A percentile compares a stretch with the other conserved stretches of the same genome.
Evolutionary conservation across 2,329 filamentous ascomycete species (phyloP).

Genomic region (Leptographium lundbergii): DNA sequence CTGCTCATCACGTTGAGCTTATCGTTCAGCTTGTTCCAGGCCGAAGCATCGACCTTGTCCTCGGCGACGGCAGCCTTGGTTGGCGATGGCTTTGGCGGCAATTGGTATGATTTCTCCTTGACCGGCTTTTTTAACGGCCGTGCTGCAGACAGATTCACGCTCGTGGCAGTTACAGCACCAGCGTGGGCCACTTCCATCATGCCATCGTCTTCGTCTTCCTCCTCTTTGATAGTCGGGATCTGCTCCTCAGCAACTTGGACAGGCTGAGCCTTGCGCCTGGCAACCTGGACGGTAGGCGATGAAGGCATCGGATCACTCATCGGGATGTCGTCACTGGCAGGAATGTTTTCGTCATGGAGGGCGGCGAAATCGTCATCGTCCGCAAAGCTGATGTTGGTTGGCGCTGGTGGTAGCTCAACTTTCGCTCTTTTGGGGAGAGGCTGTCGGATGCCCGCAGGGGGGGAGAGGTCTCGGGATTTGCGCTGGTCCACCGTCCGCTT

Average conservation of each 20-base stretch:
- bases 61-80: conserved; percentile 24
- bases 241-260: not conserved
- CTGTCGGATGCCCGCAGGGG: conserved; percentile 43
- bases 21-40: conserved; percentile 79
- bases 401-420: conserved; percentile 34
- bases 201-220: conserved; percentile 53
- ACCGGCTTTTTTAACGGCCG: conserved; percentile 64
- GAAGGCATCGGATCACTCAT: conserved; percentile 80
- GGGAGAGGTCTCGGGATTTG: conserved; percentile 65
- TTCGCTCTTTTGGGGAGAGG: conserved; percentile 45
- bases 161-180: conserved; percentile 53
- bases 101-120: conserved; percentile 50
- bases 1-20: conserved; percentile 78
- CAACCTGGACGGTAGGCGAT: conserved; percentile 70
- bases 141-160: conserved; percentile 75
- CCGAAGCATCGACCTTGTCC: conserved; percentile 58
- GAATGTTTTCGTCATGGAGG: conserved; percentile 29
- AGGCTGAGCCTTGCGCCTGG: conserved; percentile 50
- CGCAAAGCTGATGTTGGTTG: conserved; percentile 35
- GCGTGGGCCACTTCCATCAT: conserved; percentile 80
- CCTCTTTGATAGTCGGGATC: conserved; percentile 14
- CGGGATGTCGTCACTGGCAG: conserved; percentile 35
- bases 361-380: conserved; percentile 27
- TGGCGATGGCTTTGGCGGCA: conserved; percentile 68
- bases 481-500: conserved; percentile 65